Conservation (phyloP, 805 yeast species). For the Kazachstania viticola region DNA sequence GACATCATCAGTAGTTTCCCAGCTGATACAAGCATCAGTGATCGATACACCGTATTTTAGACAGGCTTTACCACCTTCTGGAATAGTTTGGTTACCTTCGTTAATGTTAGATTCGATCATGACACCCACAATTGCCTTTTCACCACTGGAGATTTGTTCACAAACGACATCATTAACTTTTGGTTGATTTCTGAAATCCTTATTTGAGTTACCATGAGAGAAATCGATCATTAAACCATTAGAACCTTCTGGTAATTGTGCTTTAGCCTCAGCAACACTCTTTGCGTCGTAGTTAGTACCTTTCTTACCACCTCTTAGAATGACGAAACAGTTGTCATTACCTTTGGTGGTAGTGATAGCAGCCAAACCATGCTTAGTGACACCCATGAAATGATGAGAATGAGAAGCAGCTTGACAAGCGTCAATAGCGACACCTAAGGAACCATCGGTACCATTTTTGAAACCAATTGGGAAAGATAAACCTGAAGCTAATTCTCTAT, state of each 20-base stretch:
- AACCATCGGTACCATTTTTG: slow-evolving; percentile 97
- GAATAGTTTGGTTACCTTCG: slow-evolving; percentile 84
- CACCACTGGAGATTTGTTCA: slow-evolving; percentile 73
- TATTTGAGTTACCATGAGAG: slow-evolving; percentile 93
- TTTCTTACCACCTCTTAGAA: slow-evolving; percentile 89
- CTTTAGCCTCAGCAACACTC: slow-evolving; percentile 67
- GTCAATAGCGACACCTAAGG: slow-evolving; percentile 83
- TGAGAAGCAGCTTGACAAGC: slow-evolving; percentile 87
- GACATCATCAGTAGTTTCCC: slow-evolving; percentile 81
- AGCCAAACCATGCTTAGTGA: slow-evolving; percentile 92
- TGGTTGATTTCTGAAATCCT: slow-evolving; percentile 93
- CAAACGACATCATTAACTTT: slow-evolving; percentile 76
- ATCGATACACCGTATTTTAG: slow-evolving; percentile 90
- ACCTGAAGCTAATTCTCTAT: slow-evolving; percentile 95
- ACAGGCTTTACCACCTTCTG: slow-evolving; percentile 44
- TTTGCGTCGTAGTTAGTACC: slow-evolving; percentile 86
- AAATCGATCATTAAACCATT: slow-evolving; percentile 84
- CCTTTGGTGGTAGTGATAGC: slow-evolving; percentile 96
- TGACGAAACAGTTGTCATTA: slow-evolving; percentile 86
- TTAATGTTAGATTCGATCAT: slow-evolving; percentile 91
- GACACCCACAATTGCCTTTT: slow-evolving; percentile 71
- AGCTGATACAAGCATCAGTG: slow-evolving; percentile 92
- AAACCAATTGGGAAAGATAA: slow-evolving; percentile 97
- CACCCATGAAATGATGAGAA: slow-evolving; percentile 93
- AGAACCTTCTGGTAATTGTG: slow-evolving; percentile 35